These are phyloP conservation scores for Cytospora leucostoma DNA, from an alignment of 2,329 filamentous ascomycete species.

Conservation along the genomic window DNA sequence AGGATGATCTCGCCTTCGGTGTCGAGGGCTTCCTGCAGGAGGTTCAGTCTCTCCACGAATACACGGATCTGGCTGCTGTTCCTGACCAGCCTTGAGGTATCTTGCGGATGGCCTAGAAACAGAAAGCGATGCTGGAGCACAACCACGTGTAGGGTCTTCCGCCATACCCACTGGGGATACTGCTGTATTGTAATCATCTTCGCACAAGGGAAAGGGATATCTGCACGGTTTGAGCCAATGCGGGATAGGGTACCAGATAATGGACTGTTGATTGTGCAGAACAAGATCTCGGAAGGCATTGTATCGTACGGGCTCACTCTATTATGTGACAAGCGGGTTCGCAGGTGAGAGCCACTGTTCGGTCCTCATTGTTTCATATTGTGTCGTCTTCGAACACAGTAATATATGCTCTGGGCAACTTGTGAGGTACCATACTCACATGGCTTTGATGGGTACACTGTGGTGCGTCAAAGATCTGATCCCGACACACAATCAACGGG, in stretches of 20 bases:
- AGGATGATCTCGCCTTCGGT: neutral
- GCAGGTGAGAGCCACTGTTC: neutral
- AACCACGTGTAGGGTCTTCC: no score
- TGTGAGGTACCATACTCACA: neutral
- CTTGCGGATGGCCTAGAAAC: neutral
- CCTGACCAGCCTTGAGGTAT: neutral
- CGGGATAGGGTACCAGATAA: no score
- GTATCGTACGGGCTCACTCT: neutral
- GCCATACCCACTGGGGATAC: no score
- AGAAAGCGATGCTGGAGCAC: neutral
- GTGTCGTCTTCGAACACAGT: neutral
- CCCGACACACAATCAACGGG: neutral
- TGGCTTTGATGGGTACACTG: neutral
- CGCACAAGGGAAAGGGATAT: no score
- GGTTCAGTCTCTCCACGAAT: conserved; percentile 17
- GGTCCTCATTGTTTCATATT: neutral
- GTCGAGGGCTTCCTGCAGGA: conserved; percentile 13
- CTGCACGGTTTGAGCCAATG: no score
- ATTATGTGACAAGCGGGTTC: neutral
- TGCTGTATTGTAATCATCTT: no score
- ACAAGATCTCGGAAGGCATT: neutral
- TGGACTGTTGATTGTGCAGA: neutral
- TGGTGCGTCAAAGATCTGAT: neutral
- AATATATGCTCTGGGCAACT: neutral
- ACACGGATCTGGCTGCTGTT: conserved; percentile 6